Percentiles rank a stretch among this genome's conserved stretches.
These are phyloP conservation scores for Boletus fagicola DNA, from an alignment of 768 basidiomycete genomes.

Conservation along the genomic window DNA sequence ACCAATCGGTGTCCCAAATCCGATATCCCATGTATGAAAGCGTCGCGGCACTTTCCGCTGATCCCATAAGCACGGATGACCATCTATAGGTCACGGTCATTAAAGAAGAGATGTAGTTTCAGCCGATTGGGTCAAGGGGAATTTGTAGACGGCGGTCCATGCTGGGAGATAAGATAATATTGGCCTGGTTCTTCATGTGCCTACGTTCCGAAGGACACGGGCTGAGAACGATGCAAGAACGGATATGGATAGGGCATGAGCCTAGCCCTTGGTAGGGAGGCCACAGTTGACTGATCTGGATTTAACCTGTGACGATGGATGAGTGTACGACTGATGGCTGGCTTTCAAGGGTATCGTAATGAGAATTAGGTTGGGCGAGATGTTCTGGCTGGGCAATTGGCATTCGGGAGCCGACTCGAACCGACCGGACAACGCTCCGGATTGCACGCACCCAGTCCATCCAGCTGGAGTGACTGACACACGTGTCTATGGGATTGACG, in stretches of 20 bases:
- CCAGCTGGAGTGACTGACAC: not conserved
- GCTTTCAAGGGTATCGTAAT: not conserved
- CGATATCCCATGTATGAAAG: not conserved
- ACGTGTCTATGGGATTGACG: not conserved
- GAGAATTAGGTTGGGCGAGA: not conserved
- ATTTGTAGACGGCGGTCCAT: conserved; percentile 1
- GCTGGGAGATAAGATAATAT: conserved; percentile 23
- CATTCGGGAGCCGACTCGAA: not conserved
- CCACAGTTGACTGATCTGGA: not conserved
- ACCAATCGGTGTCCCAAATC: conserved; percentile 2
- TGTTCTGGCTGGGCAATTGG: too few species aligned
- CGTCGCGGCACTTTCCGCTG: conserved; percentile 4
- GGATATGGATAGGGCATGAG: not conserved
- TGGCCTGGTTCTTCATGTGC: not conserved
- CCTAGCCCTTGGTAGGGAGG: not conserved
- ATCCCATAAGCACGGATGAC: not conserved
- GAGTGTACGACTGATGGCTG: not conserved
- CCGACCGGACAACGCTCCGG: not conserved
- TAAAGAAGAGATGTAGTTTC: conserved; percentile 6
- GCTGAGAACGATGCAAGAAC: conserved; percentile 6
- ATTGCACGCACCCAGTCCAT: not conserved
- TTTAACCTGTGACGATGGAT: not conserved
- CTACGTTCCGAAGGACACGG: conserved; percentile 17
- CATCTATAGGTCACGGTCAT: conserved; percentile 17
- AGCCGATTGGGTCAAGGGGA: conserved; percentile 2